Evolutionary conservation across 73 alveolate species (phyloP), one percentile per base, ranked within the genome.

Genomic region (Tetrahymena malaccensis): DNA sequence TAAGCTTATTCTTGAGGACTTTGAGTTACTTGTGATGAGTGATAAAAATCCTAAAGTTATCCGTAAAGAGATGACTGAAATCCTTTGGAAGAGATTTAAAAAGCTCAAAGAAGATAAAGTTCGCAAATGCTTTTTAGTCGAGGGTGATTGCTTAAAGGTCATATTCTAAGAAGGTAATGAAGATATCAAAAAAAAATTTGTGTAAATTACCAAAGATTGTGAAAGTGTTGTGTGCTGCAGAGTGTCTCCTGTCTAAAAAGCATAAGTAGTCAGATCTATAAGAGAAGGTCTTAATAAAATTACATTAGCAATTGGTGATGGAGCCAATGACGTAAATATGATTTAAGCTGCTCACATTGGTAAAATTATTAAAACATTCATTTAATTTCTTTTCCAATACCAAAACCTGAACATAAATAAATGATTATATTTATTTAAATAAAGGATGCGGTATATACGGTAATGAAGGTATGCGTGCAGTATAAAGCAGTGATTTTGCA

Each of bases 401-500:
- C 43, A 35, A 35, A 6, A 35, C 43, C 6, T 35, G 6, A 35
- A 2, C 5, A n/a, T 58, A 4, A 22, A 4, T 38, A 17, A 3
- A 58, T 3, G 1, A 31, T 17, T 10, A 17, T 31, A 15, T 15
- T 25, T n/a, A 70, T 70, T 70, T 70, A n/a, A 70, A 19, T 11
- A 94, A 98, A 34, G 99, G 99, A 5, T 98, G 98, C 13, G 99
- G 99, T 8, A 94, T 99, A 70, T 98, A 98, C 95, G 99, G 99
- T 10, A 98, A 98, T 93, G 99, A 98, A 96, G 99, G 99, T 12
- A 97, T 98, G 99, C 94, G 99, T 34, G 99, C 99, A 19, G 99
- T 98, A 4, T 98, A 98, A 95, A 96, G 99, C 85, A 96, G 98
- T 57, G 99, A 98, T 96, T 98, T 95, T 95, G 99, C 99, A 1